These are phyloP conservation scores for Hyaloperonospora arabidopsidis DNA, from an alignment of 352 stramenopile species.

Conservation along the genomic window DNA sequence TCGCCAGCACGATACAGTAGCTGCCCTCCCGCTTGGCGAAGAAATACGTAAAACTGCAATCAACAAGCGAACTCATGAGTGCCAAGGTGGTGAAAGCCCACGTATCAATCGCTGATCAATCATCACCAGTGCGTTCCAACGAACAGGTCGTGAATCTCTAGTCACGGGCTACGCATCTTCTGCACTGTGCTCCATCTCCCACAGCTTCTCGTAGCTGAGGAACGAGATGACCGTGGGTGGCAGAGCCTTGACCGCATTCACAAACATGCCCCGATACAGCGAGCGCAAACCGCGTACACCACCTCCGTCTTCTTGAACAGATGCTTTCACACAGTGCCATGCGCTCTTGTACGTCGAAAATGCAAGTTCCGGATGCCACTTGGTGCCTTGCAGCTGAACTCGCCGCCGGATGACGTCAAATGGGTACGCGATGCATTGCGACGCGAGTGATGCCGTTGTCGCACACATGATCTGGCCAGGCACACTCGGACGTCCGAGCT, in stretches of 20 bases:
- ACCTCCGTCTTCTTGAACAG: conserved; percentile 31
- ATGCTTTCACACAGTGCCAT: conserved; percentile 60
- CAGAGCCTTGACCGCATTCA: conserved; percentile 65
- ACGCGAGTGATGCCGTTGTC: conserved; percentile 54
- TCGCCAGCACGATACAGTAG: too few relatives aligned
- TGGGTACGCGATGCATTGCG: conserved; percentile 70
- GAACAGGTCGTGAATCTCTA: background rate
- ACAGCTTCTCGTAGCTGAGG: conserved; percentile 74
- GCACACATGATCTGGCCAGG: conserved; percentile 73
- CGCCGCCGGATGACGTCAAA: conserved; percentile 76
- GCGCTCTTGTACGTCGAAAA: conserved; percentile 69
- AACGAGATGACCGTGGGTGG: conserved; percentile 72
- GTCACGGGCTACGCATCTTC: conserved; percentile 26
- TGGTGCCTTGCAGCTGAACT: conserved; percentile 60
- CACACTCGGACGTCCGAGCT: conserved; percentile 59
- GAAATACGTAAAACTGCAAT: conserved; percentile 12
- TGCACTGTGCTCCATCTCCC: conserved; percentile 35
- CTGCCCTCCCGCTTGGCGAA: background rate
- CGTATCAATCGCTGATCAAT: background rate
- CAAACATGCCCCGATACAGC: conserved; percentile 70
- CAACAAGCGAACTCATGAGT: conserved; percentile 8
- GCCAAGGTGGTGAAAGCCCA: background rate
- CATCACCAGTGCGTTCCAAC: background rate
- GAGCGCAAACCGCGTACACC: conserved; percentile 27
- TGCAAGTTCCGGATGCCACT: conserved; percentile 47